These are phyloP conservation scores for Kwoniella heveanensis DNA, from an alignment of 768 basidiomycete species.

Conservation along the genomic window DNA sequence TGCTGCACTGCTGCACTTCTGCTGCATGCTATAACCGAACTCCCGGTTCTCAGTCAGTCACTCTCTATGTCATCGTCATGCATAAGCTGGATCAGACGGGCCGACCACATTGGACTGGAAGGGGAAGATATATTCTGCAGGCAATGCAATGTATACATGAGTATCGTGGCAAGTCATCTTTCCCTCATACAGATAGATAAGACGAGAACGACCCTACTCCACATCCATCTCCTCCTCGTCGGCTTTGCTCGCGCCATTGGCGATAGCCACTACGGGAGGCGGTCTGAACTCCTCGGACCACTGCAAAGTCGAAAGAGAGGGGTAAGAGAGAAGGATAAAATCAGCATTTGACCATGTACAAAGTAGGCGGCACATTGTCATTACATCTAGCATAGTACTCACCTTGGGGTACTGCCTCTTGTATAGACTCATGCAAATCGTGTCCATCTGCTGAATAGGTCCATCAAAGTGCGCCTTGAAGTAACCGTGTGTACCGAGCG, in stretches of 20 bases:
- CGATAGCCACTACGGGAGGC: slow-evolving; percentile 8
- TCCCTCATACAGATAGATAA: too few species aligned
- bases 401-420: slow-evolving; percentile 93
- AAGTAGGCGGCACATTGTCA: slow-evolving; percentile 18
- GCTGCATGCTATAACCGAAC: too few species aligned
- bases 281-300: slow-evolving; percentile 21
- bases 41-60: too few species aligned
- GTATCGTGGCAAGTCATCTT: too few species aligned
- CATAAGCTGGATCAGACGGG: too few species aligned
- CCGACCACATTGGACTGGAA: too few species aligned
- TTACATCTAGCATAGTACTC: slow-evolving; percentile 53
- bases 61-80: too few species aligned
- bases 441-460: slow-evolving; percentile 93
- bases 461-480: slow-evolving; percentile 96
- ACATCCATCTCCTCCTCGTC: slow-evolving; percentile 19
- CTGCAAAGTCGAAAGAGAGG: slow-evolving; percentile 16
- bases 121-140: too few species aligned
- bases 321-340: slow-evolving; percentile 32
- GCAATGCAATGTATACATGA: too few species aligned
- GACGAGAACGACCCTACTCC: slow-evolving; percentile 18
- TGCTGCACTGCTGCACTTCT: too few species aligned
- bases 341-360: neutral
- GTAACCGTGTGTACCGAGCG: slow-evolving; percentile 95
- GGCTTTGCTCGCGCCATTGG: neutral
- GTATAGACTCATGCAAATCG: slow-evolving; percentile 91